Evolutionary conservation across 1,284 basidiomycete genomes (phyloP).

Genomic region (Sphagnurus paluster): DNA sequence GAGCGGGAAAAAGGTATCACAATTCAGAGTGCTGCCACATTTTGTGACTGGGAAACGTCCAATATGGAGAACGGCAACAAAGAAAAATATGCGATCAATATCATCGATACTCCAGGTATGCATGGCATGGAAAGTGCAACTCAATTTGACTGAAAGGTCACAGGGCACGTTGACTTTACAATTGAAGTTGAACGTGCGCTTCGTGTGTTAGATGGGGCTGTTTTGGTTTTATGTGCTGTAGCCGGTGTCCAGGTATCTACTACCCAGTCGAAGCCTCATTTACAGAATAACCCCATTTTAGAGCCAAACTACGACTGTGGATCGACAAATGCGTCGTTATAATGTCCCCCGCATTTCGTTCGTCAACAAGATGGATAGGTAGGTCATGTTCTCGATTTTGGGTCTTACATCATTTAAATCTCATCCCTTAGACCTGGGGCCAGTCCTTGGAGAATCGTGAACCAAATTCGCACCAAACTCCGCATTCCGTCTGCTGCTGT

Average conservation of each 20-base stretch:
- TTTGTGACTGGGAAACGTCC: constrained; percentile 92
- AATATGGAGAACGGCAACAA: constrained; percentile 64
- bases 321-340: constrained; percentile 98
- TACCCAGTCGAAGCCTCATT: constrained; percentile 1
- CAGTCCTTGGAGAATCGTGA: constrained; percentile 94
- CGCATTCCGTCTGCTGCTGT: constrained; percentile 94
- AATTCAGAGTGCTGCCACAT: constrained; percentile 98
- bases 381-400: no score
- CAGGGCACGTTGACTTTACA: constrained; percentile 98
- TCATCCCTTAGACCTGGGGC: constrained; percentile 94
- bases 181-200: constrained; percentile 98
- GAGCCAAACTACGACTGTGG: constrained; percentile 99
- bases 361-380: constrained; percentile 99
- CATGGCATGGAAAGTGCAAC: no score
- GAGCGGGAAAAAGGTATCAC: constrained; percentile 99
- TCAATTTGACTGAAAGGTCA: background rate
- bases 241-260: constrained; percentile 85
- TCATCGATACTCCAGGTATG: constrained; percentile 96
- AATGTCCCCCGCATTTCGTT: constrained; percentile 95
- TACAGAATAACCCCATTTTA: constrained; percentile 27
- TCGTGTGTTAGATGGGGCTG: constrained; percentile 95
- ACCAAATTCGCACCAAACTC: constrained; percentile 91
- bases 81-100: constrained; percentile 93
- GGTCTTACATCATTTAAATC: no score
- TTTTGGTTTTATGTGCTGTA: constrained; percentile 95